Evolutionary conservation across 2,329 filamentous ascomycete genomes (phyloP), one percentile per base, ranked within the genome.

Genomic region (Exophiala aquamarina): DNA sequence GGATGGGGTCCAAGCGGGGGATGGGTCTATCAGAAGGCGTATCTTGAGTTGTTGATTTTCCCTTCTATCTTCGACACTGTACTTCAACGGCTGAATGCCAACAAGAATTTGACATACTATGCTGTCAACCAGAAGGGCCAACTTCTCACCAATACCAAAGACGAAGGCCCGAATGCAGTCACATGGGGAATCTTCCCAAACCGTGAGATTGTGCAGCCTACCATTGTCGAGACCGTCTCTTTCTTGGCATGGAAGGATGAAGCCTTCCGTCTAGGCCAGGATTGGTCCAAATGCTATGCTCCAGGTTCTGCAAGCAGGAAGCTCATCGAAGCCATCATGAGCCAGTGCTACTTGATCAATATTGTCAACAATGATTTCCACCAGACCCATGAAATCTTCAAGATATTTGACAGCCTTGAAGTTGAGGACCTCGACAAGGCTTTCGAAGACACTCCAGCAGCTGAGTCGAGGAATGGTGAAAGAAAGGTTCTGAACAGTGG

Each of bases 361-460:
- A 95, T 98, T 60, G 93, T 98, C 20, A 90, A 98, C 74, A 98
- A 98, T 64, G 90, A 98, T 67, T 98, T 98, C 83, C 89, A 95
- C 66, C 78, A 89, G 60, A 82, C 82, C 45, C 78, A 82, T 42
- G 84, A 83, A 45, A 87, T 98, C 58, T 97, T 95, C 66, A 80
- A 87, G 36, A 75, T 97, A 19, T 93, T 98, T 65, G 80, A 91
- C 13, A 89, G 82, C 18, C 76, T 98, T 3, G 67, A 79, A 51
- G 82, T 88, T n/a, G 70, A 81, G 36, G 79, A 83, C 52, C 70
- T 90, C 40, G 79, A 87, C 54, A 68, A 72, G 48, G 60, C 60
- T 14, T 50, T 61, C 23, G 51, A 58, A n/a, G 53, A 53, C 20
- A 23, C 42, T 5, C 31, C 21, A 6, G 19, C n/a, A 13, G 40